Evolutionary conservation across 2,329 filamentous ascomycete genomes (phyloP), one percentile per base, ranked within the genome.

Genomic region (Microdochium bolleyi): DNA sequence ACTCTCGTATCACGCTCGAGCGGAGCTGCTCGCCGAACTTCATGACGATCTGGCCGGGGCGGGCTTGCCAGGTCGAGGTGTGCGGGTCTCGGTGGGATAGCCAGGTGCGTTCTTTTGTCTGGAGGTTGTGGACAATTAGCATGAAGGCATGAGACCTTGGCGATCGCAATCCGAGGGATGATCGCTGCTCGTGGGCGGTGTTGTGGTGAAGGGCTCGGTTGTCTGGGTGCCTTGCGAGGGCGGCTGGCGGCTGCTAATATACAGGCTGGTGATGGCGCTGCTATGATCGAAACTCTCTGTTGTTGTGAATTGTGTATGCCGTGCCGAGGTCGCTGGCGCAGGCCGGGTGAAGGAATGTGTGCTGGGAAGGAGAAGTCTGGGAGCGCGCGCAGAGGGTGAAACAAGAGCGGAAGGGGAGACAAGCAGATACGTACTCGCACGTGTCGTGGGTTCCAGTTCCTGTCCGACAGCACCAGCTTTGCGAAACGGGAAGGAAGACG

Each of bases 1-100:
- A 99, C 74, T 97, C 92, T 77, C 89, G 91, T 72, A 97, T 95
- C 66, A 96, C 82, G 68, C 92, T 96, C 64, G 90, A 92, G 59
- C 90, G 90, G 65, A 99, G 84, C 79, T 99, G 92, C 73, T 96
- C 89, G 69, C 94, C 94, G 78, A 97, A 99, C 79, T 86, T 86
- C 83, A 86, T 86, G 74, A 80, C 74, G 72, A 83, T 67, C 58
- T 76, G 68, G 55, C 79, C 79, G 48, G 78, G 80, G 32, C 67
- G 65, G 57, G 73, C 67, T 58, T 62, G 67, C 62, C 67, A 70
- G 59, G 62, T 52, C 30, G 60, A 54, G 24, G 52, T 53, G 49
- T 48, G 55, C 52, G 56, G 58, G 54, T 53, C 49, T 55, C 60
- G 66, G 54, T 62, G 65, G 54, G 67, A 64, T 59, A 69, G 68